Evolutionary conservation across 352 stramenopile genomes (phyloP).

Genomic region (Phytopythium vexans): DNA sequence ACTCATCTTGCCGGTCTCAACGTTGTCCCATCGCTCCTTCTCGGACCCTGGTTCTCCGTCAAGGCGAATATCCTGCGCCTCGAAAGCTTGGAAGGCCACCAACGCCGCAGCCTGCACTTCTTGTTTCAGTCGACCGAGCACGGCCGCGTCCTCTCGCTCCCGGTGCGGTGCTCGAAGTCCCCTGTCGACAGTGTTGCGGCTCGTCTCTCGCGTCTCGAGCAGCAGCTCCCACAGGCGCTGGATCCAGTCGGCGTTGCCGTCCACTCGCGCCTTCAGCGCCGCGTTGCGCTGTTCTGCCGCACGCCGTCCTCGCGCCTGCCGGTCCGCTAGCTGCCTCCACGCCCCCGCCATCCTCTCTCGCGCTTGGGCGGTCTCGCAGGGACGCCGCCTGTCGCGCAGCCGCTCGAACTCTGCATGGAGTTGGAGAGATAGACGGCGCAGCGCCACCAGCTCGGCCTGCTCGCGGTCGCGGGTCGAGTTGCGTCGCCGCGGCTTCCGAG

Average conservation of each 20-base stretch:
- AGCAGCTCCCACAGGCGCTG: conserved; percentile 22
- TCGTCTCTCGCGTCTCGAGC: conserved; percentile 3
- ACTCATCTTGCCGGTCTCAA: too few relatives aligned
- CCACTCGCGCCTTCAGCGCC: conserved; percentile 5
- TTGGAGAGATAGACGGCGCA: conserved; percentile 11
- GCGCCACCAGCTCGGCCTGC: conserved; percentile 14
- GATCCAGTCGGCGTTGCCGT: conserved; percentile 28
- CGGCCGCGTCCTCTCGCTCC: not conserved
- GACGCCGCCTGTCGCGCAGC: conserved; percentile 1
- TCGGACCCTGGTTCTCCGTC: not conserved
- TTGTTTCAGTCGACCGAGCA: not conserved
- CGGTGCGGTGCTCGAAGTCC: not conserved
- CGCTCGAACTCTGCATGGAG: conserved; percentile 7
- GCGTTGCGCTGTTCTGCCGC: conserved; percentile 10
- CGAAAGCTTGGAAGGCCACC: not conserved
- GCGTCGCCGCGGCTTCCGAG: too few relatives aligned
- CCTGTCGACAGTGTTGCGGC: not conserved
- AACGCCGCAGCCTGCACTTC: not conserved
- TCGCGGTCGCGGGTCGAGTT: conserved; percentile 27
- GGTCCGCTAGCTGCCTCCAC: conserved; percentile 13
- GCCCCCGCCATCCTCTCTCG: conserved; percentile 1
- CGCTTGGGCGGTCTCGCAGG: not conserved
- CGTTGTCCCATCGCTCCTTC: not conserved
- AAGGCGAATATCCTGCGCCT: not conserved
- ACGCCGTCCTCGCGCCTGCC: conserved; percentile 9